These are phyloP conservation scores for Biancaea sappan DNA, from an alignment of 306 rosid species.

Conservation along the genomic window DNA sequence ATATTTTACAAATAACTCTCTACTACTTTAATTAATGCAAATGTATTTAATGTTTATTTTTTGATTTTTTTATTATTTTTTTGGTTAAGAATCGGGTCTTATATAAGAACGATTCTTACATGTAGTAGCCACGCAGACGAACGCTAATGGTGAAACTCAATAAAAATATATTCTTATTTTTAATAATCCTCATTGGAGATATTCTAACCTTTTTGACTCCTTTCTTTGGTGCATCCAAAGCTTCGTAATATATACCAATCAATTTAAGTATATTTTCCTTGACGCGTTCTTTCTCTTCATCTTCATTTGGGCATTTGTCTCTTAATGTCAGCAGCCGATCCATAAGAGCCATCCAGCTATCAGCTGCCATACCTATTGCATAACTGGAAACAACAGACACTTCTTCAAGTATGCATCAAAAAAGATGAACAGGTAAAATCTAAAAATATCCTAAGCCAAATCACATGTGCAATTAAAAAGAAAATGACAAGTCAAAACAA, in stretches of 20 bases:
- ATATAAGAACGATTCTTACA: too few relatives aligned
- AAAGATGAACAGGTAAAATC: neutral
- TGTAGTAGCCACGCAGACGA: too few relatives aligned
- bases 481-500: too few relatives aligned
- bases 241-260: slow-evolving; percentile 66
- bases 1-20: too few relatives aligned
- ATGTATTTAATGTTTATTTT: too few relatives aligned
- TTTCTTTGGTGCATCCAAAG: slow-evolving; percentile 76
- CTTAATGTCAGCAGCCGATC: slow-evolving; percentile 55
- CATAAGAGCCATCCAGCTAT: slow-evolving; percentile 72
- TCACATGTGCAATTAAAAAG: neutral
- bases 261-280: slow-evolving; percentile 51
- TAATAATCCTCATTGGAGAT: too few relatives aligned
- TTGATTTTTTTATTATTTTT: too few relatives aligned
- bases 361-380: slow-evolving; percentile 55
- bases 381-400: slow-evolving; percentile 47
- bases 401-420: slow-evolving; percentile 1
- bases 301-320: slow-evolving; percentile 34
- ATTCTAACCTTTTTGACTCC: slow-evolving; percentile 75
- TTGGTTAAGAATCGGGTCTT: too few relatives aligned
- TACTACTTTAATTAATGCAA: too few relatives aligned
- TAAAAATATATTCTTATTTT: too few relatives aligned
- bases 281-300: slow-evolving; percentile 35
- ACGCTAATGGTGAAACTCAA: too few relatives aligned
- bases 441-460: neutral